Conservation (phyloP, 169 alveolate genomes). For the Plasmodium fragile region DNA sequence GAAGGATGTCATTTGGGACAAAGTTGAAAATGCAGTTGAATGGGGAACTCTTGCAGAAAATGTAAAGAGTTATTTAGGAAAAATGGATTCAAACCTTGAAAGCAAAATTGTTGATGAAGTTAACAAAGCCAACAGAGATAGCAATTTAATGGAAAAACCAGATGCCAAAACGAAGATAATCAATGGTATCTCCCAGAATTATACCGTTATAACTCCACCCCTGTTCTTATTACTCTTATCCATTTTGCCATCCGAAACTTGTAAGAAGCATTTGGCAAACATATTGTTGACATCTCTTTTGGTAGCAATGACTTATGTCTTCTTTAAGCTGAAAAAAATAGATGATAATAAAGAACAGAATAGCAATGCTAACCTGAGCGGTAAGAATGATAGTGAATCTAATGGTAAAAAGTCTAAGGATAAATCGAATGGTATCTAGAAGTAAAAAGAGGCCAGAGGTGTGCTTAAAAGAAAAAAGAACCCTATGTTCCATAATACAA, state of each 20-base stretch:
- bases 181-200: neutral
- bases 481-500: neutral
- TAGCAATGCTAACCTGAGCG: neutral
- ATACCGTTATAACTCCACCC: slow-evolving; percentile 28
- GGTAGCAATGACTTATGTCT: slow-evolving; percentile 11
- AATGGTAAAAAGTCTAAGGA: neutral
- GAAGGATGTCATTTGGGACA: slow-evolving; percentile 17
- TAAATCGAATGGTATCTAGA: neutral
- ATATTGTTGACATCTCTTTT: slow-evolving; percentile 12
- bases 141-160: neutral
- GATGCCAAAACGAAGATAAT: neutral
- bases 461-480: neutral
- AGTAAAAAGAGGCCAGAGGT: neutral
- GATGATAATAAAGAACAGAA: neutral
- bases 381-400: neutral
- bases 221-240: neutral
- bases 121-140: neutral
- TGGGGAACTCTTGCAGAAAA: slow-evolving; percentile 12
- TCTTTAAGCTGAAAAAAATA: slow-evolving; percentile 28
- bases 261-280: slow-evolving; percentile 12
- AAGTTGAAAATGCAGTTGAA: slow-evolving; percentile 27
- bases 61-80: slow-evolving; percentile 7
- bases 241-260: slow-evolving; percentile 12
- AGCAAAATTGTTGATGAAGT: slow-evolving; percentile 12
- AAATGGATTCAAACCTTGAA: slow-evolving; percentile 14